Base-by-base conservation (phyloP, 768 basidiomycete genomes). In the Melanogaster broomeanus region DNA sequence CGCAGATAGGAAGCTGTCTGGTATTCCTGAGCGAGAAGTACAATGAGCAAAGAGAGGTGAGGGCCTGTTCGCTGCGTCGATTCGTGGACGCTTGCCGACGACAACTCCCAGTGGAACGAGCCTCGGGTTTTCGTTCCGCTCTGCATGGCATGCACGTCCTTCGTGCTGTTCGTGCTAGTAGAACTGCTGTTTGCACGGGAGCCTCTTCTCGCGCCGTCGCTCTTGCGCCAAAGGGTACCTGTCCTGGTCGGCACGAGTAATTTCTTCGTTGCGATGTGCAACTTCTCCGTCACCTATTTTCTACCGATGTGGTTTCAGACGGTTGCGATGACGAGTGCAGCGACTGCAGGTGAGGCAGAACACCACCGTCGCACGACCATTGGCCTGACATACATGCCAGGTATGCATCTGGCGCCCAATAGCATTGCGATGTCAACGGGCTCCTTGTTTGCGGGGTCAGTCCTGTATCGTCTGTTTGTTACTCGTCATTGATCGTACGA, bases 281-380 rank as follows among this genome's bases (percentile, higher is more conserved):
- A 89, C 62, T 87, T 91, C 42, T 73, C 83, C 1, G 77, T 90
- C 57, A 87, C 80, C 63, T 92, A 88, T 65, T 90, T 85, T 66
- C 79, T 84, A 64, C 89, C 90, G 3, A 79, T 87, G 64, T 91
- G 87, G 86, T 91, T 90, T 64, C 87, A 91, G 65, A 89, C 85
- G 0, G 89, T 91, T 2, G 73, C 80, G 63, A 61, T 88, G 34
- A 80, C 84, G 13, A 85, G 75, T 40, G 84, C 88, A 19, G 82
- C 85, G 10, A 82, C 77, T 6, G 85, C 85, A 1, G 84, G 84
- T 83, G 53, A 22, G 75, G 63, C 19, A 18, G 22, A 33, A 9
- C 12, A 31, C 6, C 11, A 13, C 31, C 1, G 31, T 31, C 31
- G 12, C 31, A 13, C 31, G 31, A 31, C 31, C 4, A 13, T 31